phyloP scores from a whole-genome alignment of 2,329 filamentous ascomycete species.

The Fusarium haematococcum region DNA sequence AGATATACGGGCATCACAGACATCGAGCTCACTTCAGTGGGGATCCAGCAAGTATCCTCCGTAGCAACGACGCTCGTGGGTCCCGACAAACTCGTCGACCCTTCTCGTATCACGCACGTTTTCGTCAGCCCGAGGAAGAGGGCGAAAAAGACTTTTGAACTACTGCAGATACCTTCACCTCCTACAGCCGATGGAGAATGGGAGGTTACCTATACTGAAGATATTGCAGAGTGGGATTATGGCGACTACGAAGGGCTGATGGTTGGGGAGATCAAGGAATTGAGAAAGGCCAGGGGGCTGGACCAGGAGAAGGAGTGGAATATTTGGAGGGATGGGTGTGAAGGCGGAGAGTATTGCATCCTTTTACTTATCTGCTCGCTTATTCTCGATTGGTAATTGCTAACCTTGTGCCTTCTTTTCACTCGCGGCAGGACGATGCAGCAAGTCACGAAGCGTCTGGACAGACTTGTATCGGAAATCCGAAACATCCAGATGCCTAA shows the following conservation, averaged over 20 bases:
- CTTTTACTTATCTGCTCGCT: neutral
- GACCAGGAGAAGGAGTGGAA: constrained; percentile 60
- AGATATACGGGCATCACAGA: constrained; percentile 13
- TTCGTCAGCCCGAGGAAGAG: constrained; percentile 63
- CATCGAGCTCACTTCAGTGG: constrained; percentile 9
- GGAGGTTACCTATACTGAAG: constrained; percentile 60
- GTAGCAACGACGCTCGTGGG: constrained; percentile 58
- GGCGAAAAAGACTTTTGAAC: constrained; percentile 60
- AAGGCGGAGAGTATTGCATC: constrained; percentile 62
- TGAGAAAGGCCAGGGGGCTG: constrained; percentile 59
- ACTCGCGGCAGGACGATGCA: constrained; percentile 43
- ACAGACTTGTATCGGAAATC: constrained; percentile 56
- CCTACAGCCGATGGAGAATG: constrained; percentile 28
- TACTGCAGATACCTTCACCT: constrained; percentile 56
- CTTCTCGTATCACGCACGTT: constrained; percentile 57
- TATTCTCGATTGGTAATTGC: neutral
- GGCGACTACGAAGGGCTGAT: constrained; percentile 71
- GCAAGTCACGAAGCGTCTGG: constrained; percentile 55
- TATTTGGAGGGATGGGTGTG: constrained; percentile 70
- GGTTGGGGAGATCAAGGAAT: constrained; percentile 60
- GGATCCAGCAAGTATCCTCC: constrained; percentile 7
- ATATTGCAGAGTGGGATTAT: constrained; percentile 72
- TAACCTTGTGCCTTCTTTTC: neutral
- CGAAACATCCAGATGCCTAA: constrained; percentile 51
- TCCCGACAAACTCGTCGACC: constrained; percentile 62